Conservation (phyloP, 768 basidiomycete genomes). For the Daedaleopsis sinensis region DNA sequence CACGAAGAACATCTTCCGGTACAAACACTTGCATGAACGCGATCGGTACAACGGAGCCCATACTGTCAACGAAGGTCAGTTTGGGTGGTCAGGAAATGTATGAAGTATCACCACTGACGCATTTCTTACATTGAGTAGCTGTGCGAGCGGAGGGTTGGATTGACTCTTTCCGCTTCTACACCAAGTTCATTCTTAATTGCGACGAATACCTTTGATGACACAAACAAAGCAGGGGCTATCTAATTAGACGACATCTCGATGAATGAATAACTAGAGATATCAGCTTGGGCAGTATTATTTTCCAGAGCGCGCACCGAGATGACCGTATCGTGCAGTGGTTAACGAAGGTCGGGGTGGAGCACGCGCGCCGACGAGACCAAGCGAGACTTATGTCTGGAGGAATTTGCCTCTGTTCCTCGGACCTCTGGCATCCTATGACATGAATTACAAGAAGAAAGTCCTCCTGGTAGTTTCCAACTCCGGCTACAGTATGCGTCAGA, state of each 20-base stretch:
- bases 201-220: constrained; percentile 46
- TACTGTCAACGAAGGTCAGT: constrained; percentile 73
- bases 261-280: too few relatives aligned
- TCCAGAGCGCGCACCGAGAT: neutral
- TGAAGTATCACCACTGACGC: neutral
- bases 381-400: too few relatives aligned
- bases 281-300: too few relatives aligned
- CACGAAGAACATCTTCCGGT: constrained; percentile 69
- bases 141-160: constrained; percentile 53
- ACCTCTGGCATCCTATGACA: neutral
- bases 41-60: constrained; percentile 45
- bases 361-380: too few relatives aligned
- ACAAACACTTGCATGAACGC: constrained; percentile 35
- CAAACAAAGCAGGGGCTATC: too few relatives aligned
- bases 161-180: constrained; percentile 69
- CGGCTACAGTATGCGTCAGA: constrained; percentile 53
- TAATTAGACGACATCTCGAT: too few relatives aligned
- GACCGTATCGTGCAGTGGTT: neutral
- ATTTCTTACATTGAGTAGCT: constrained; percentile 40
- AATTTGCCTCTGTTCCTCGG: too few relatives aligned
- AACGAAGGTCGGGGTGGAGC: too few relatives aligned
- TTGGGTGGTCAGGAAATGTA: neutral
- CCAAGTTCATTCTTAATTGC: constrained; percentile 65
- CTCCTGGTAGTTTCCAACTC: constrained; percentile 88
- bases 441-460: constrained; percentile 82